Conservation (phyloP, 257 asterid genomes). For the Ligustrum vulgare region DNA sequence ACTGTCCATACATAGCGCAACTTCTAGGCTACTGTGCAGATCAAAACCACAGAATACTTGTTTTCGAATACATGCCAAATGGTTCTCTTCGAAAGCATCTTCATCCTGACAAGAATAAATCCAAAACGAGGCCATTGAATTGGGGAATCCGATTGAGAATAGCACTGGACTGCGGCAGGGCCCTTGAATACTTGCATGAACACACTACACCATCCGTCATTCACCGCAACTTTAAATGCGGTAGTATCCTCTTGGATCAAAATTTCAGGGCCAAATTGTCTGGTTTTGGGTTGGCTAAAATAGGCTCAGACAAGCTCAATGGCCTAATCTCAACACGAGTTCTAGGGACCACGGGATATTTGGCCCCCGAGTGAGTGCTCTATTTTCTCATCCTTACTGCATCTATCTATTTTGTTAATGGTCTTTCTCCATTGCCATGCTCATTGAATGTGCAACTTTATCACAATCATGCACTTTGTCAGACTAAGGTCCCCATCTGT, state of each 20-base stretch:
- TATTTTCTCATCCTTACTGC: not conserved
- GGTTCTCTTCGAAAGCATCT: slow-evolving; percentile 61
- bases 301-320: slow-evolving; percentile 72
- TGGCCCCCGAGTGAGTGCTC: slow-evolving; percentile 84
- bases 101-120: slow-evolving; percentile 30
- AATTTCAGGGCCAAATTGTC: slow-evolving; percentile 70
- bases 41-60: slow-evolving; percentile 62
- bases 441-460: slow-evolving; percentile 11
- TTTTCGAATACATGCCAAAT: slow-evolving; percentile 65
- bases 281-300: slow-evolving; percentile 71
- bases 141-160: slow-evolving; percentile 66
- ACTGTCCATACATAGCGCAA: slow-evolving; percentile 57
- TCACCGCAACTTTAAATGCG: slow-evolving; percentile 71
- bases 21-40: slow-evolving; percentile 86
- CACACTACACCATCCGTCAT: slow-evolving; percentile 68
- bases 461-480: slow-evolving; percentile 31
- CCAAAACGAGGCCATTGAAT: slow-evolving; percentile 25
- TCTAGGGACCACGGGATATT: slow-evolving; percentile 77
- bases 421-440: not conserved
- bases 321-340: slow-evolving; percentile 76
- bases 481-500: slow-evolving; percentile 33
- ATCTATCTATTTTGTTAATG: not conserved
- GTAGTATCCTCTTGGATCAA: slow-evolving; percentile 62
- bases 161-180: slow-evolving; percentile 73
- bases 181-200: slow-evolving; percentile 74